phyloP scores from a whole-genome alignment of 1,284 basidiomycete species.

The Sanghuangporus sanghuang region DNA sequence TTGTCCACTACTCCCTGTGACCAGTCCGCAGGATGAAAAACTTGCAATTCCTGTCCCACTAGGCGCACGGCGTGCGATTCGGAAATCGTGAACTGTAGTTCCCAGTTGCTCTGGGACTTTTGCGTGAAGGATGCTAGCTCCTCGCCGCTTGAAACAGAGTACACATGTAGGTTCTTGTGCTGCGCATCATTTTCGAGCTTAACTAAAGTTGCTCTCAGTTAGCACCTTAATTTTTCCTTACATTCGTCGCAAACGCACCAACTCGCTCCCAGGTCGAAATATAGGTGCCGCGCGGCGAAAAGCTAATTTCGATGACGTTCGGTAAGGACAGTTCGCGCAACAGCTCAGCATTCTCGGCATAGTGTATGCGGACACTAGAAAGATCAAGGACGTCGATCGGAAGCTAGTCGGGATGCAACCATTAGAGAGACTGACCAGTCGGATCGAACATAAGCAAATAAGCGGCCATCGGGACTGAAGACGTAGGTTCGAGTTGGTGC shows the following conservation, averaged over 20 bases:
- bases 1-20: slow-evolving; percentile 76
- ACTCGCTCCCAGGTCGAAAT: slow-evolving; percentile 94
- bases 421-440: slow-evolving; percentile 46
- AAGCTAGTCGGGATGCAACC: background rate
- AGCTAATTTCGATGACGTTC: slow-evolving; percentile 79
- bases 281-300: slow-evolving; percentile 91
- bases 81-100: slow-evolving; percentile 87
- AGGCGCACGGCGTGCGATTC: slow-evolving; percentile 87
- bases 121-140: slow-evolving; percentile 80
- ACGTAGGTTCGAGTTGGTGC: slow-evolving; percentile 68
- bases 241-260: slow-evolving; percentile 33
- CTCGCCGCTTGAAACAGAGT: slow-evolving; percentile 76
- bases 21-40: slow-evolving; percentile 81
- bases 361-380: slow-evolving; percentile 68
- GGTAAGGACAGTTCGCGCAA: slow-evolving; percentile 66
- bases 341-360: slow-evolving; percentile 68
- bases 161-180: slow-evolving; percentile 86
- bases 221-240: background rate
- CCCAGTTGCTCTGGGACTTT: slow-evolving; percentile 82
- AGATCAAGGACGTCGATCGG: slow-evolving; percentile 11
- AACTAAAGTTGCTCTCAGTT: slow-evolving; percentile 30
- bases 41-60: slow-evolving; percentile 81
- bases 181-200: slow-evolving; percentile 79
- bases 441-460: slow-evolving; percentile 82
- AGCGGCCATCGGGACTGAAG: slow-evolving; percentile 86